Evolutionary conservation across 129 eudicot genomes (phyloP).

Genomic region (Logfia minima): DNA sequence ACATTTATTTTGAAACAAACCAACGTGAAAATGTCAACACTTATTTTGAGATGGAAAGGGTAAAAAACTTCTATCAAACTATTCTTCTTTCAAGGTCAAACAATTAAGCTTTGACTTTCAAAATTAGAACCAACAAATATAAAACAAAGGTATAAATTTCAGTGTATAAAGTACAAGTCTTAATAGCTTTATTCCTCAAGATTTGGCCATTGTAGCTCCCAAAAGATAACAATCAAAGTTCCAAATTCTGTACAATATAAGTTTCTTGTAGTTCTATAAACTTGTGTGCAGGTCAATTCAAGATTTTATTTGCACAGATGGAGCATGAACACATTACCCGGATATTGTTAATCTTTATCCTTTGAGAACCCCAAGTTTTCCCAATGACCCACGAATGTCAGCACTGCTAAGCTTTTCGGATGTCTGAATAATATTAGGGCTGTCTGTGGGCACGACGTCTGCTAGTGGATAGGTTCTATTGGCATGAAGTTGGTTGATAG

Average conservation of each 20-base stretch:
- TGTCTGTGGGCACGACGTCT: constrained; percentile 60
- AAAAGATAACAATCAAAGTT: constrained; percentile 1
- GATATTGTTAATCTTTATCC: constrained; percentile 25
- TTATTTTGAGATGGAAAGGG: too few relatives aligned
- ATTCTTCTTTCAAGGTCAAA: constrained; percentile 16
- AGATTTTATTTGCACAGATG: constrained; percentile 9
- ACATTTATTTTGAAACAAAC: too few relatives aligned
- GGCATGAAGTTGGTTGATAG: constrained; percentile 59
- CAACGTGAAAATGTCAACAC: too few relatives aligned
- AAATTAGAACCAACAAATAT: not conserved
- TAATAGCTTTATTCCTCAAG: constrained; percentile 31
- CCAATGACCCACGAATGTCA: constrained; percentile 51
- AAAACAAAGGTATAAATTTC: constrained; percentile 11
- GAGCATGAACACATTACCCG: constrained; percentile 12
- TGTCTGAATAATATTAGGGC: constrained; percentile 67
- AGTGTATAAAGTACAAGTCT: constrained; percentile 17
- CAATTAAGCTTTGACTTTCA: constrained; percentile 12
- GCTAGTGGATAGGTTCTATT: constrained; percentile 85
- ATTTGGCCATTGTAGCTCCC: constrained; percentile 12
- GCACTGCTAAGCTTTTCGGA: constrained; percentile 46
- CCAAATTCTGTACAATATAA: constrained; percentile 22
- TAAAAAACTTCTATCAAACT: not conserved
- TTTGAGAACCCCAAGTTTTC: constrained; percentile 48
- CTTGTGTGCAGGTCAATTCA: constrained; percentile 5
- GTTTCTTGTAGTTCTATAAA: constrained; percentile 10